Evolutionary conservation across 2,329 filamentous ascomycete genomes (phyloP).

Genomic region (Dactylellina haptotyla): DNA sequence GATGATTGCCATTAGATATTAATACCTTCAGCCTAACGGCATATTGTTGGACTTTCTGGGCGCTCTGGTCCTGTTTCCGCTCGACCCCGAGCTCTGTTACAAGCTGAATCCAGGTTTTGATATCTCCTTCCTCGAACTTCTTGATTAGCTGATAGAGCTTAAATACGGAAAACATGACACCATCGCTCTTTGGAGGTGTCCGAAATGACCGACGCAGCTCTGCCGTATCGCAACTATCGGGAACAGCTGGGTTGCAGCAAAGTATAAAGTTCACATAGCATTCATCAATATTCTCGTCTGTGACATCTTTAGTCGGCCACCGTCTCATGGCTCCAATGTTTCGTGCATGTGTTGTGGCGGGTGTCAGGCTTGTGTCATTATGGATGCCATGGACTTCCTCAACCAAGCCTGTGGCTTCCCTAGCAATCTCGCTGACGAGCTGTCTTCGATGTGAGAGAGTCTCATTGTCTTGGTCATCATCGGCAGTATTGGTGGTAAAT

Average conservation of each 20-base stretch:
- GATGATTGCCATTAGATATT: background rate
- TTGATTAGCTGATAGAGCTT: constrained; percentile 80
- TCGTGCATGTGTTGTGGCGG: constrained; percentile 28
- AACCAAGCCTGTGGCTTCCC: constrained; percentile 40
- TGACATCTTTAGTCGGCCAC: constrained; percentile 73
- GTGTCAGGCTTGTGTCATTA: constrained; percentile 13
- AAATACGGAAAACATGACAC: constrained; percentile 84
- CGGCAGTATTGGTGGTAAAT: constrained; percentile 8
- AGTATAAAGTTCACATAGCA: constrained; percentile 86
- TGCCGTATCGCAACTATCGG: constrained; percentile 74
- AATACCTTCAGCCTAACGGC: constrained; percentile 86
- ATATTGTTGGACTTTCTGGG: constrained; percentile 94
- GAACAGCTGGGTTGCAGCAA: constrained; percentile 86
- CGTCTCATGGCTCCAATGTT: constrained; percentile 10
- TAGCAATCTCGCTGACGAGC: constrained; percentile 45
- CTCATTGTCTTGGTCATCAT: constrained; percentile 31
- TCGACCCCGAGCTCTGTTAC: constrained; percentile 89
- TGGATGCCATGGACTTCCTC: constrained; percentile 38
- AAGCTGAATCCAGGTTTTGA: constrained; percentile 92
- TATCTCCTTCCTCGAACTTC: constrained; percentile 80
- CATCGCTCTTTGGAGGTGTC: constrained; percentile 83
- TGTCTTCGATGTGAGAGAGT: constrained; percentile 29
- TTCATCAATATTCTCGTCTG: constrained; percentile 77
- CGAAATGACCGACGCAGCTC: constrained; percentile 80
- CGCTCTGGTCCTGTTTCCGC: constrained; percentile 82